These are phyloP conservation scores for Pseudogymnoascus sp. DNA, from an alignment of 2,329 filamentous ascomycete genomes.

Conservation along the genomic window DNA sequence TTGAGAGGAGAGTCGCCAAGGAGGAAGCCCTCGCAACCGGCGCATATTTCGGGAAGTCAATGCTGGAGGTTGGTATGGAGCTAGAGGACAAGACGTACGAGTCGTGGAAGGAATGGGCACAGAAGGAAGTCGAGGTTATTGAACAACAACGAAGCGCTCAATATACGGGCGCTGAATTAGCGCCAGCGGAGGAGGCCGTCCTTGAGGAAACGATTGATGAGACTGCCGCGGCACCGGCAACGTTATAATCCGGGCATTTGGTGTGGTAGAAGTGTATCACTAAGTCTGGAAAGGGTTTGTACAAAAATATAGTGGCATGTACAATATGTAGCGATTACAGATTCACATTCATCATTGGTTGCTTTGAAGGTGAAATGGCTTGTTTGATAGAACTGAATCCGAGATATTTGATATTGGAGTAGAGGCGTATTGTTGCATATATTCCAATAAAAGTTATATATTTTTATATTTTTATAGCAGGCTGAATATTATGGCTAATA, in stretches of 20 bases:
- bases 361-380: neutral
- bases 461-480: neutral
- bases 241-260: neutral
- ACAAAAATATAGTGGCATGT: slow-evolving; percentile 4
- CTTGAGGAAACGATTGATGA: neutral
- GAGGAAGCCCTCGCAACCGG: slow-evolving; percentile 84
- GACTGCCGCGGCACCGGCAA: neutral
- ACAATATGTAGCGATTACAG: slow-evolving; percentile 4
- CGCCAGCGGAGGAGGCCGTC: neutral
- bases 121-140: slow-evolving; percentile 37
- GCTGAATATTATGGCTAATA: slow-evolving; percentile 7
- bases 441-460: neutral
- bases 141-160: slow-evolving; percentile 36
- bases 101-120: slow-evolving; percentile 77
- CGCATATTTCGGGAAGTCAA: slow-evolving; percentile 77
- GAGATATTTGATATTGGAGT: neutral
- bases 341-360: neutral
- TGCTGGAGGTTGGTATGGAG: slow-evolving; percentile 69
- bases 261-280: slow-evolving; percentile 1
- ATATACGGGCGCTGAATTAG: slow-evolving; percentile 30
- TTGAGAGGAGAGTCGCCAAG: slow-evolving; percentile 71
- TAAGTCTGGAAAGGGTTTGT: neutral
- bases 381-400: neutral
- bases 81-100: slow-evolving; percentile 77
- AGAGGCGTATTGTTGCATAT: neutral